Conservation (phyloP, 768 basidiomycete species). For the Pleurotus citrinopileatus region DNA sequence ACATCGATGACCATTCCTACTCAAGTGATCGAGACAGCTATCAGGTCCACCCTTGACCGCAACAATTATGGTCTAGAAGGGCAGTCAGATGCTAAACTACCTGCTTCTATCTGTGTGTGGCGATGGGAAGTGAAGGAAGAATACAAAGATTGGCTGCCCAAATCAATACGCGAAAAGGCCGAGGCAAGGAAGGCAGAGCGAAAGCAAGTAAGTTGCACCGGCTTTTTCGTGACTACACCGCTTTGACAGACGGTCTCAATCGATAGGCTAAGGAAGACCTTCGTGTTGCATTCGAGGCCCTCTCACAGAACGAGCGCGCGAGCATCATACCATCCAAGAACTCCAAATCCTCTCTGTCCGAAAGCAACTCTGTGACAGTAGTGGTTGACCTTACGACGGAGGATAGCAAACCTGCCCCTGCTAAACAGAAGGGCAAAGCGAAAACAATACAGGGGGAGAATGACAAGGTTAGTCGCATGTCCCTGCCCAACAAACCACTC, state of each 20-base stretch:
- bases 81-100: constrained; percentile 43
- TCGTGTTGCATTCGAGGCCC: constrained; percentile 47
- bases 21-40: constrained; percentile 59
- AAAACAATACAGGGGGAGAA: constrained; percentile 36
- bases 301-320: constrained; percentile 56
- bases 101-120: constrained; percentile 73
- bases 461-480: constrained; percentile 29
- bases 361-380: constrained; percentile 25
- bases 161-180: constrained; percentile 59
- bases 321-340: constrained; percentile 54
- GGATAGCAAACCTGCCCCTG: constrained; percentile 19
- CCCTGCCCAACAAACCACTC: constrained; percentile 1
- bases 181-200: constrained; percentile 63
- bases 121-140: constrained; percentile 79
- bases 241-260: constrained; percentile 3
- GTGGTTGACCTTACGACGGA: constrained; percentile 19
- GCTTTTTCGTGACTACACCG: neutral
- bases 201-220: constrained; percentile 44
- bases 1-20: constrained; percentile 41
- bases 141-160: constrained; percentile 62
- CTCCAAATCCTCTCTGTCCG: constrained; percentile 30
- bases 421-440: constrained; percentile 31
- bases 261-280: constrained; percentile 63
- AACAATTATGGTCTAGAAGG: constrained; percentile 80
- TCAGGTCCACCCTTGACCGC: constrained; percentile 61